Evolutionary conservation across 306 rosid genomes (phyloP).

Genomic region (Gynostemma pentaphyllum): DNA sequence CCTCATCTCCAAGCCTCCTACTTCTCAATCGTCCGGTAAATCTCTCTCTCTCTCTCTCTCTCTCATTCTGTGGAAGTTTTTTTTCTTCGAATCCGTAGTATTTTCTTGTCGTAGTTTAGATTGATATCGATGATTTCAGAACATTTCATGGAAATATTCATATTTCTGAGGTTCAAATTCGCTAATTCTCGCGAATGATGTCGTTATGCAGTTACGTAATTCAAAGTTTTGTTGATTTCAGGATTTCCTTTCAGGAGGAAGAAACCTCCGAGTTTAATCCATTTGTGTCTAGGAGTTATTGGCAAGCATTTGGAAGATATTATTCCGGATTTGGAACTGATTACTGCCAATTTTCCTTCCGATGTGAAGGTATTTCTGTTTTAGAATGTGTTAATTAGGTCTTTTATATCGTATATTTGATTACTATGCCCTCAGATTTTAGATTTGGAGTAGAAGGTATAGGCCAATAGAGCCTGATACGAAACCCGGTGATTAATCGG

Average conservation of each 20-base stretch:
- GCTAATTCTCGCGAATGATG: background rate
- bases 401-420: background rate
- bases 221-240: constrained; percentile 16
- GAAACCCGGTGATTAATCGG: background rate
- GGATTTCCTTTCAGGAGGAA: constrained; percentile 33
- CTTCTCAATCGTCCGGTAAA: constrained; percentile 2
- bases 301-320: constrained; percentile 84
- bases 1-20: background rate
- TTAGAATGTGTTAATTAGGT: constrained; percentile 1
- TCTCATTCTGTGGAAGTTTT: background rate
- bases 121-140: background rate
- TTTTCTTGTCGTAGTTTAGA: background rate
- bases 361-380: constrained; percentile 51
- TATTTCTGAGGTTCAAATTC: background rate
- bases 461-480: background rate
- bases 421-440: background rate
- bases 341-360: constrained; percentile 50
- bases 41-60: background rate
- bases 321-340: constrained; percentile 54
- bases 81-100: background rate
- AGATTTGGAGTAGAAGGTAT: background rate
- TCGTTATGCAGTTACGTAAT: background rate
- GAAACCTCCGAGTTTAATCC: constrained; percentile 51
- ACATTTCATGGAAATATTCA: background rate
- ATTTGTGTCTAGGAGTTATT: constrained; percentile 64